A percentile compares a stretch with the other conserved stretches of the same genome.
Conservation (phyloP, 192 early-diverging fungal genomes). For the Entomortierella parvispora region DNA sequence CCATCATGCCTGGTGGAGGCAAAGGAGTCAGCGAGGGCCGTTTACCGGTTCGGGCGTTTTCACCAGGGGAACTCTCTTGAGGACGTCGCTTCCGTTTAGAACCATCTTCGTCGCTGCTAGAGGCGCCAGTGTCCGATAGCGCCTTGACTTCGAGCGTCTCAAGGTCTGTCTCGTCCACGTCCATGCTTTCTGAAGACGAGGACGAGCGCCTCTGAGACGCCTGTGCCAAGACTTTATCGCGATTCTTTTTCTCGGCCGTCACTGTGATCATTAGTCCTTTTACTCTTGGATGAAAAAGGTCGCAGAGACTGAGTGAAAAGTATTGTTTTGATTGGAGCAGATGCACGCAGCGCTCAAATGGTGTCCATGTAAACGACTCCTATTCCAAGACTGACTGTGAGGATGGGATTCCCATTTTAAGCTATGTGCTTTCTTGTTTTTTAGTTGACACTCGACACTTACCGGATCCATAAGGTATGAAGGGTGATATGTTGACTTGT, state of each 20-base stretch:
- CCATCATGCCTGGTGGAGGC: slow-evolving; percentile 50
- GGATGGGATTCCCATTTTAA: too few species aligned
- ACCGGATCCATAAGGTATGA: slow-evolving; percentile 84
- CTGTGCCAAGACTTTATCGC: slow-evolving; percentile 7
- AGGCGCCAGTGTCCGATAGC: neutral
- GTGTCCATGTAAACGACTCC: slow-evolving; percentile 60
- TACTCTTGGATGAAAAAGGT: slow-evolving; percentile 39
- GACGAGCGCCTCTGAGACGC: neutral
- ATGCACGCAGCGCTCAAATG: slow-evolving; percentile 58
- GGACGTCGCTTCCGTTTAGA: slow-evolving; percentile 16
- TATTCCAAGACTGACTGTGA: slow-evolving; percentile 9
- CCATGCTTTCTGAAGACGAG: slow-evolving; percentile 12
- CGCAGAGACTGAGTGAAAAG: slow-evolving; percentile 53
- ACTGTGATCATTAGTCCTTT: slow-evolving; percentile 45
- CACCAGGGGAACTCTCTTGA: slow-evolving; percentile 11
- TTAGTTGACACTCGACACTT: slow-evolving; percentile 22
- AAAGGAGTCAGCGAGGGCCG: slow-evolving; percentile 40
- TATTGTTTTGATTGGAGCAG: slow-evolving; percentile 65
- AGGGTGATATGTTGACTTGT: slow-evolving; percentile 89
- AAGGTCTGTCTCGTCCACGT: neutral
- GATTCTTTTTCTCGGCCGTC: slow-evolving; percentile 23
- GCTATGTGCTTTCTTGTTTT: too few species aligned
- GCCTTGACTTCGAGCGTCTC: slow-evolving; percentile 5
- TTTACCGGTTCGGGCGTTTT: slow-evolving; percentile 26
- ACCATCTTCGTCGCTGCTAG: slow-evolving; percentile 10